These are phyloP conservation scores for Otatea glauca DNA, from an alignment of 176 grass and related monocot genomes.

Conservation along the genomic window DNA sequence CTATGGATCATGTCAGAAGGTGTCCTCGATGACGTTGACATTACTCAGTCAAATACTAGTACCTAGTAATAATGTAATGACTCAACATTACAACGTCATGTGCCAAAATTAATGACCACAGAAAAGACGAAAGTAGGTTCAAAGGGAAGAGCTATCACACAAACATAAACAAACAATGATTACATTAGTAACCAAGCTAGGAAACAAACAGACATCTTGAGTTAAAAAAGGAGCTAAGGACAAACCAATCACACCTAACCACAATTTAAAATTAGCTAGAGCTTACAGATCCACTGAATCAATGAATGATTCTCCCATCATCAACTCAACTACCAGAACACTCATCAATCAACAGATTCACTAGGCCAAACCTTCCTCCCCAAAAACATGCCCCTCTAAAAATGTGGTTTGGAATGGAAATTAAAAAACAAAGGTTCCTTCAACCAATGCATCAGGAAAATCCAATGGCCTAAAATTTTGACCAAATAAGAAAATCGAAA, in stretches of 20 bases:
- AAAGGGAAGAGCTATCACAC: conserved; percentile 34
- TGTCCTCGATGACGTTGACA: background rate
- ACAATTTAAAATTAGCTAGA: conserved; percentile 35
- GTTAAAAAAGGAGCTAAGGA: conserved; percentile 30
- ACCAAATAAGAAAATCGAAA: background rate
- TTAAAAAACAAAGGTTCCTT: conserved; percentile 16
- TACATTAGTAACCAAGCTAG: conserved; percentile 26
- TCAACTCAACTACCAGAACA: conserved; percentile 29
- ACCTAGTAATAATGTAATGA: conserved; percentile 15
- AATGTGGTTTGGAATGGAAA: background rate
- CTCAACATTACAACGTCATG: background rate
- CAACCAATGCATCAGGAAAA: conserved; percentile 18
- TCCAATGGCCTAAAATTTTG: conserved; percentile 20
- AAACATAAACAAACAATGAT: conserved; percentile 19
- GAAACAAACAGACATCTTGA: conserved; percentile 21
- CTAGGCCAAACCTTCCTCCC: conserved; percentile 8
- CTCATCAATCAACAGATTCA: conserved; percentile 29
- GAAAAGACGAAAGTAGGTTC: conserved; percentile 39
- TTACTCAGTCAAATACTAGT: conserved; percentile 19
- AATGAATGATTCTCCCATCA: conserved; percentile 29
- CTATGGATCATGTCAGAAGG: background rate
- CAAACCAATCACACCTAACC: conserved; percentile 9
- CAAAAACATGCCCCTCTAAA: conserved; percentile 10
- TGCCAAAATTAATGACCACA: conserved; percentile 9
- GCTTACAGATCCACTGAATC: conserved; percentile 42